Base-by-base conservation (phyloP, 148 eudicot genomes). In the Arbutus unedo region DNA sequence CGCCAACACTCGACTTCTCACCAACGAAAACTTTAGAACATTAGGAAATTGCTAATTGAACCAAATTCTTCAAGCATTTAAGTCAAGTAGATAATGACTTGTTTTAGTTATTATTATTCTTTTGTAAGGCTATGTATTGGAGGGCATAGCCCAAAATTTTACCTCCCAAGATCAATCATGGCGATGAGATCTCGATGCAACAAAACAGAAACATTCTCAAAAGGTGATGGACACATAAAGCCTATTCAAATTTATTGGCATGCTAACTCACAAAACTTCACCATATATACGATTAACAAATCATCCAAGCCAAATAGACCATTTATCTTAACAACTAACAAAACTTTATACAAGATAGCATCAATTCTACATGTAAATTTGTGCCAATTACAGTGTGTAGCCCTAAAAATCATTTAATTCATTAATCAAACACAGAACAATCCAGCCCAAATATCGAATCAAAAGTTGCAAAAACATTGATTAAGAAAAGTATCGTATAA, bases 161-260 rank as follows among this genome's bases (percentile, higher is more conserved):
- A 19, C 54, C 41, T 47, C 38, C 48, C 38, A 0, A 3, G 56
- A n/a, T 49, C 56, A 49, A 48, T n/a, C 77, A 74, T n/a, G 55
- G 10, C 14, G n/a, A 16, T 1, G 2, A 41, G 49, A 44, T 49
- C 50, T 71, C 9, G 15, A 73, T 73, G 21, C 75, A 71, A 71
- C 21, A 73, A 45, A 18, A 16, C 9, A 43, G 53, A 73, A 73
- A 45, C 23, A 73, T 25, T 1, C 4, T 41, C 74, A 43, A n/a
- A 43, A 41, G n/a, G 74, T 70, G 74, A 68, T 68, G 74, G 74
- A 70, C 74, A 70, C 4, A 2, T 31, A 68, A 70, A 70, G 74
- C 74, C n/a, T 38, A 68, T 68, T 13, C 15, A 38, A 68, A 6
- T 70, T 31, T 18, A 19, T 19, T 3, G 38, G 0, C n/a, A 25